A percentile compares a stretch with the other conserved stretches of the same genome.
Conservation (phyloP, 192 early-diverging fungal species). For the Pecoramyces ruminantium region DNA sequence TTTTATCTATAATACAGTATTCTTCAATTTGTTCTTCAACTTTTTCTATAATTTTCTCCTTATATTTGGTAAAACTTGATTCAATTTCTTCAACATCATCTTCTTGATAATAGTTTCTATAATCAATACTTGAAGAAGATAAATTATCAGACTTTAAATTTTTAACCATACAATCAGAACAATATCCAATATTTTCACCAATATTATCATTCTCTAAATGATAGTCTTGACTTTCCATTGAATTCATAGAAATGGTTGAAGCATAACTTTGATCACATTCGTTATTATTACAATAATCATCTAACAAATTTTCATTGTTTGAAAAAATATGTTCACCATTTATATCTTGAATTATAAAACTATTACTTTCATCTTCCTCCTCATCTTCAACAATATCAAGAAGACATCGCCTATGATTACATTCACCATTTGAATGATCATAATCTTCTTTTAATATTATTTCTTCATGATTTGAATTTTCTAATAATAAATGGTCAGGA, state of each 20-base stretch:
- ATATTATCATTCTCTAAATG: too few relatives aligned
- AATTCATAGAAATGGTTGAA: not conserved
- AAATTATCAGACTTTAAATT: too few relatives aligned
- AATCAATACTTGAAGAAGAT: too few relatives aligned
- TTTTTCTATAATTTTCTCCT: too few relatives aligned
- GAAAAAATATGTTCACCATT: not conserved
- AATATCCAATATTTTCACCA: too few relatives aligned
- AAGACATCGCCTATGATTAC: not conserved
- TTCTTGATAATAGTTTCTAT: too few relatives aligned
- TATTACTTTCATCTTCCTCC: not conserved
- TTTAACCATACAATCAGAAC: too few relatives aligned
- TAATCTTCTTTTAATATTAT: not conserved
- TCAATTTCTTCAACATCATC: too few relatives aligned
- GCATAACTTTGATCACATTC: not conserved
- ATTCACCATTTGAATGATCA: not conserved
- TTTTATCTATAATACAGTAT: not conserved
- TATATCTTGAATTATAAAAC: not conserved
- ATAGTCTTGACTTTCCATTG: not conserved
- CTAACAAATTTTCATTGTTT: not conserved
- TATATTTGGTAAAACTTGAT: too few relatives aligned
- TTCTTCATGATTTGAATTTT: not conserved
- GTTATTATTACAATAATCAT: not conserved
- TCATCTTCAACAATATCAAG: not conserved
- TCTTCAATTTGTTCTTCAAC: too few relatives aligned
- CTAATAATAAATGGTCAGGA: not conserved